These are phyloP conservation scores for Vitis hybrid DNA, from an alignment of 177 flowering plant species.

Conservation along the genomic window DNA sequence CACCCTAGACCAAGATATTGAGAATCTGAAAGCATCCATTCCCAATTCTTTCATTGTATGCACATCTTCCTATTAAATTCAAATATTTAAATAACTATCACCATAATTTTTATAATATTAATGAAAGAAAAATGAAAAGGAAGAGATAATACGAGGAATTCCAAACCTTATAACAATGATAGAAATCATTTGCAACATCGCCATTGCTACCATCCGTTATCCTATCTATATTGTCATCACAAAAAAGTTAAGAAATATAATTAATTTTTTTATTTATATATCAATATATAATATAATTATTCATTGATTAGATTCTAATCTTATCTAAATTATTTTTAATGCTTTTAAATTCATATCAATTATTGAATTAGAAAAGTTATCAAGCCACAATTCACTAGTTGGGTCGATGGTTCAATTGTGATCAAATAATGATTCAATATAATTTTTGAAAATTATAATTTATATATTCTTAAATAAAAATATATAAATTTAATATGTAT, in stretches of 20 bases:
- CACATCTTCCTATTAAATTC: conserved; percentile 21
- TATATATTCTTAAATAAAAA: too few relatives aligned
- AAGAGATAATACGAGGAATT: neutral
- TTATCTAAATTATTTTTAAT: too few relatives aligned
- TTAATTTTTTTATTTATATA: neutral
- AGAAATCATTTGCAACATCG: conserved; percentile 20
- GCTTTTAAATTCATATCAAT: too few relatives aligned
- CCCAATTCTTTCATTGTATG: conserved; percentile 17
- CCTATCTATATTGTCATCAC: conserved; percentile 8
- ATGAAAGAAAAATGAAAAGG: neutral
- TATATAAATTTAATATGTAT: too few relatives aligned
- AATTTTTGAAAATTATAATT: too few relatives aligned
- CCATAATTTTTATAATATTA: neutral
- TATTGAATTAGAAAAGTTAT: too few relatives aligned
- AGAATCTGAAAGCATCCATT: conserved; percentile 28
- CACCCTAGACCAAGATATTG: conserved; percentile 37
- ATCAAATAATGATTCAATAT: too few relatives aligned
- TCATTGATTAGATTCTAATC: too few relatives aligned
- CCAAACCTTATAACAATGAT: conserved; percentile 24
- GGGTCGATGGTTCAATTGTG: too few relatives aligned
- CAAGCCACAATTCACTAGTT: too few relatives aligned
- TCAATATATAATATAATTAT: neutral
- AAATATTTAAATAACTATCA: neutral
- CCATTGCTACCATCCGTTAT: conserved; percentile 18
- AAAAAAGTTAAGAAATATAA: neutral